These are phyloP conservation scores for Aspergillus novofumigatus DNA, from an alignment of 2,329 filamentous ascomycete species.

Conservation along the genomic window DNA sequence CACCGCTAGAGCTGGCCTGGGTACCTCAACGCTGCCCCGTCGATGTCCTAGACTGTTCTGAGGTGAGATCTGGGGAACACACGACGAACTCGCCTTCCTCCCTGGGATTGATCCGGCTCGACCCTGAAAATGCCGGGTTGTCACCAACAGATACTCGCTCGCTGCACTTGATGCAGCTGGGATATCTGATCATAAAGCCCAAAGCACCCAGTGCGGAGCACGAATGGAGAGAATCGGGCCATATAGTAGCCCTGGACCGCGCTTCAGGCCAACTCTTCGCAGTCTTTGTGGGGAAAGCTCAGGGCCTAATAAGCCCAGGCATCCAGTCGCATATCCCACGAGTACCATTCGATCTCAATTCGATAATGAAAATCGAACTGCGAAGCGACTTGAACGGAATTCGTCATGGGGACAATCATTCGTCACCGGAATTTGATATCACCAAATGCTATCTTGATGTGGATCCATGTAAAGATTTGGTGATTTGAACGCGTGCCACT, in stretches of 20 bases:
- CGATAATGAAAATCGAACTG: constrained; percentile 8
- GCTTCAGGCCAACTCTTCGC: constrained; percentile 24
- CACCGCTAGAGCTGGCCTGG: constrained; percentile 27
- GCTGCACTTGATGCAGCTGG: constrained; percentile 36
- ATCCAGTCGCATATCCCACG: background rate
- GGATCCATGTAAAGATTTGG: constrained; percentile 22
- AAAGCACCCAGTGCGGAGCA: constrained; percentile 2
- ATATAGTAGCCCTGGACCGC: constrained; percentile 37
- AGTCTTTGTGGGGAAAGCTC: constrained; percentile 26
- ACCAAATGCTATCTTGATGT: constrained; percentile 23
- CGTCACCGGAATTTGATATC: constrained; percentile 2
- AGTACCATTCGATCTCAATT: constrained; percentile 5
- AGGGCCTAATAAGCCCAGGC: constrained; percentile 7
- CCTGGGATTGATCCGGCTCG: constrained; percentile 31
- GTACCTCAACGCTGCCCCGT: constrained; percentile 31
- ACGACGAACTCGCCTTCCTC: constrained; percentile 17
- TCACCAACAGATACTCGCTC: constrained; percentile 16
- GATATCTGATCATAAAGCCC: constrained; percentile 26
- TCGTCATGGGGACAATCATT: background rate
- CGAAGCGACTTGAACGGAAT: background rate
- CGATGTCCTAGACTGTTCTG: constrained; percentile 20
- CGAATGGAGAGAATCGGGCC: constrained; percentile 31
- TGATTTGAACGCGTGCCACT: background rate
- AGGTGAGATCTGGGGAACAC: constrained; percentile 9
- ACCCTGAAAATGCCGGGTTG: constrained; percentile 17